Conservation (phyloP, 2,329 filamentous ascomycete species). For the Aspergillus puulaauensis region DNA sequence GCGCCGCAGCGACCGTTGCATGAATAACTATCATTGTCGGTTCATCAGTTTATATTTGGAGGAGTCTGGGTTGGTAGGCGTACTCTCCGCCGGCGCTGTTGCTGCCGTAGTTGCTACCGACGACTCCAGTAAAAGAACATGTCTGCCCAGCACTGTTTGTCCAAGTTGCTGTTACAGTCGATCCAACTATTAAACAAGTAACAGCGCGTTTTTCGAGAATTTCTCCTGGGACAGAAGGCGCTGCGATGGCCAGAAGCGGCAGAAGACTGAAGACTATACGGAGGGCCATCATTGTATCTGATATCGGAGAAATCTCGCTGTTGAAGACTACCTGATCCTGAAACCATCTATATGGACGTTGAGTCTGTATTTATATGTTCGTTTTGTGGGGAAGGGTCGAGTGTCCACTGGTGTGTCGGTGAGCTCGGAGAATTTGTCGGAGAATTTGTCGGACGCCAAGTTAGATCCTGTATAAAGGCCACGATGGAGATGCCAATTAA, state of each 20-base stretch:
- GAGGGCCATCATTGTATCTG: neutral
- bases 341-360: neutral
- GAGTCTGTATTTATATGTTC: neutral
- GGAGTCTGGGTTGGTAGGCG: neutral
- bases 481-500: too few relatives aligned
- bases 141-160: conserved; percentile 15
- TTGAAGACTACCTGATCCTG: too few relatives aligned
- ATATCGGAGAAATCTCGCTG: neutral
- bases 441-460: neutral
- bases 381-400: neutral
- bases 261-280: neutral
- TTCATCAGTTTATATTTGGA: neutral
- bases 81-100: conserved; percentile 15
- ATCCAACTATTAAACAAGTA: conserved; percentile 16
- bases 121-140: conserved; percentile 13
- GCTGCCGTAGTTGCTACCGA: conserved; percentile 17
- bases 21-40: conserved; percentile 12
- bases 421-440: neutral
- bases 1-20: conserved; percentile 21
- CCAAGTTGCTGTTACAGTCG: conserved; percentile 16
- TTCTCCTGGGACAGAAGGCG: neutral
- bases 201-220: conserved; percentile 8
- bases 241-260: neutral
- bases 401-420: neutral
- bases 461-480: too few relatives aligned